phyloP scores from a whole-genome alignment of 805 yeast species.

The Yamadazyma nakazawae region DNA sequence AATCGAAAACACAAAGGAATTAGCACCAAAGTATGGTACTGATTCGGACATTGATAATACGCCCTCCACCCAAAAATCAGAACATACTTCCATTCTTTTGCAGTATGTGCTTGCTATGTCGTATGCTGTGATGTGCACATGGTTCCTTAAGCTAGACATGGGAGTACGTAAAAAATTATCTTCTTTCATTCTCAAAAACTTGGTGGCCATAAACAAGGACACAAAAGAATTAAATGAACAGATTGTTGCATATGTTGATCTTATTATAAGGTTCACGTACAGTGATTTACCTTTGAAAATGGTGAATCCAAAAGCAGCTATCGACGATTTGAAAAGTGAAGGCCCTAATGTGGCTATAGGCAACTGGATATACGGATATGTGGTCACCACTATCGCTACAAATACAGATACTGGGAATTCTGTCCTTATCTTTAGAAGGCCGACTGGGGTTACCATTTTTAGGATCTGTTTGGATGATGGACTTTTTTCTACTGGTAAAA shows the following conservation, averaged over 20 bases:
- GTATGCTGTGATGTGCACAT: slow-evolving; percentile 61
- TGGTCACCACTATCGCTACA: slow-evolving; percentile 57
- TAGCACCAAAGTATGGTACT: slow-evolving; percentile 35
- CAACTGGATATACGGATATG: slow-evolving; percentile 62
- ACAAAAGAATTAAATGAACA: slow-evolving; percentile 43
- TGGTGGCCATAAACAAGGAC: slow-evolving; percentile 22
- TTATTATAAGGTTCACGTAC: slow-evolving; percentile 63
- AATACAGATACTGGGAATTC: slow-evolving; percentile 50
- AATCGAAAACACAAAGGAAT: slow-evolving; percentile 9
- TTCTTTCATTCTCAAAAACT: slow-evolving; percentile 58
- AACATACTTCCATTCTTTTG: slow-evolving; percentile 49
- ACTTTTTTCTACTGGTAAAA: slow-evolving; percentile 6
- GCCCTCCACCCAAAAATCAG: slow-evolving; percentile 50
- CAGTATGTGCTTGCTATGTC: slow-evolving; percentile 63
- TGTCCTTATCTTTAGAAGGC: slow-evolving; percentile 52
- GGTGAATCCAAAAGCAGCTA: slow-evolving; percentile 17
- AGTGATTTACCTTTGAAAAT: slow-evolving; percentile 58
- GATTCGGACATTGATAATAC: slow-evolving; percentile 51
- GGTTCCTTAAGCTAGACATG: slow-evolving; percentile 66
- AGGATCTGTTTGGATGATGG: slow-evolving; percentile 39
- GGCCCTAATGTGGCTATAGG: slow-evolving; percentile 17
- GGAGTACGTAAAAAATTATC: slow-evolving; percentile 58
- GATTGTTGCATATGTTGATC: slow-evolving; percentile 62
- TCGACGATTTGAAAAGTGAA: slow-evolving; percentile 8
- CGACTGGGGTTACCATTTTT: slow-evolving; percentile 60